These are phyloP conservation scores for Cicer cuneatum DNA, from an alignment of 306 rosid species.

Conservation along the genomic window DNA sequence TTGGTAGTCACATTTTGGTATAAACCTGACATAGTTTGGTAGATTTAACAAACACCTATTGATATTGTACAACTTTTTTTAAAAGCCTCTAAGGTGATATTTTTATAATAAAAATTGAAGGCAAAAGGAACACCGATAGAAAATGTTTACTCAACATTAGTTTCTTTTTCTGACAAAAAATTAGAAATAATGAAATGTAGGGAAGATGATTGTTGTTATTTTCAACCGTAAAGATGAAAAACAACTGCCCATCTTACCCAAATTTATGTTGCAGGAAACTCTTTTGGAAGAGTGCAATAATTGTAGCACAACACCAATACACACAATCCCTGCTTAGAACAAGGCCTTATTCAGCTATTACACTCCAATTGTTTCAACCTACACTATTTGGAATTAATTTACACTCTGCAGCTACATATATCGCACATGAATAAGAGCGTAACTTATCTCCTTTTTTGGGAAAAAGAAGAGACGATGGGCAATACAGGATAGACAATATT, in stretches of 20 bases:
- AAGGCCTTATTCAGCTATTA: conserved; percentile 12
- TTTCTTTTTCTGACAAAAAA: not conserved
- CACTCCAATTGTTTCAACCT: conserved; percentile 34
- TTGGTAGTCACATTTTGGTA: conserved; percentile 11
- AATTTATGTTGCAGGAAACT: conserved; percentile 56
- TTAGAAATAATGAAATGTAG: conserved; percentile 35
- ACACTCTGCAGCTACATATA: conserved; percentile 19
- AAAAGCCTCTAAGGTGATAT: not conserved
- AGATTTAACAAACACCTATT: conserved; percentile 18
- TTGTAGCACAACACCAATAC: conserved; percentile 58
- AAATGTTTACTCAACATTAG: not conserved
- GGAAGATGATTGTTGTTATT: conserved; percentile 63
- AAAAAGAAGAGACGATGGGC: not conserved
- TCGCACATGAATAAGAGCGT: not conserved
- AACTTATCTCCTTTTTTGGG: not conserved
- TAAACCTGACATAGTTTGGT: not conserved
- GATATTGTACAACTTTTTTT: not conserved
- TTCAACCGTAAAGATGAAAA: conserved; percentile 50
- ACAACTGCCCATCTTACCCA: conserved; percentile 71
- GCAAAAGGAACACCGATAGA: not conserved
- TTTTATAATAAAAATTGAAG: not conserved
- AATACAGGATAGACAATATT: conserved; percentile 2
- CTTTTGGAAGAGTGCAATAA: conserved; percentile 61
- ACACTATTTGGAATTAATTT: conserved; percentile 26
- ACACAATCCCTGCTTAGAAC: conserved; percentile 60